These are phyloP conservation scores for Panaeolus papilionaceus DNA, from an alignment of 768 basidiomycete species.

Conservation along the genomic window DNA sequence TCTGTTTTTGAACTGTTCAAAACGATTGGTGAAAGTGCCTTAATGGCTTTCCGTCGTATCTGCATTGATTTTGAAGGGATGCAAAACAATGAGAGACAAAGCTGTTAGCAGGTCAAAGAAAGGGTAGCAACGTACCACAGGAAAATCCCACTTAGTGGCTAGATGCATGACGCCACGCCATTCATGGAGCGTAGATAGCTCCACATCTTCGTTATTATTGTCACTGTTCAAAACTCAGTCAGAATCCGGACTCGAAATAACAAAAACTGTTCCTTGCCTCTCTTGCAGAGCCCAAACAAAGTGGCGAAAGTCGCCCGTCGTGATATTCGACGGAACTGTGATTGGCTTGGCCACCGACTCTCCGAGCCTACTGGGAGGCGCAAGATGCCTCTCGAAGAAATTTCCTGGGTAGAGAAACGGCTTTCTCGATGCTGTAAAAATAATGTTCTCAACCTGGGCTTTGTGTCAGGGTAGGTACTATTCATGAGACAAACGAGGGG, in stretches of 20 bases:
- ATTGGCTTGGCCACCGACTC: not conserved
- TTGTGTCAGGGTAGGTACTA: not conserved
- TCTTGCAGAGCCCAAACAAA: not conserved
- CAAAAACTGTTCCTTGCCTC: not conserved
- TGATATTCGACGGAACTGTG: not conserved
- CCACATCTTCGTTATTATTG: not conserved
- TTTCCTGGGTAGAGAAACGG: not conserved
- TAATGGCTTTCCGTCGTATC: not conserved
- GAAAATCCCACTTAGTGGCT: not conserved
- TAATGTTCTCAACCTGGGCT: not conserved
- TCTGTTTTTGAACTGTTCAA: not conserved
- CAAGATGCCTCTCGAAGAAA: not conserved
- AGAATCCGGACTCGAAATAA: not conserved
- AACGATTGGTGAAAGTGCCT: not conserved
- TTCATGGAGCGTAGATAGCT: not conserved
- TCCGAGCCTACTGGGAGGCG: not conserved
- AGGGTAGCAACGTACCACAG: not conserved
- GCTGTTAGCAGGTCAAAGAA: not conserved
- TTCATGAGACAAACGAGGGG: not conserved
- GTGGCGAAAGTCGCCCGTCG: not conserved
- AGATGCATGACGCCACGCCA: not conserved
- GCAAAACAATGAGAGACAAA: not conserved
- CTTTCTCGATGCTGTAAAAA: not conserved
- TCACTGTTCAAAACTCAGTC: not conserved
- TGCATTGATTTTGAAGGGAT: not conserved